Evolutionary conservation across 1,284 basidiomycete genomes (phyloP).

Genomic region (Anthracocystis setariae): DNA sequence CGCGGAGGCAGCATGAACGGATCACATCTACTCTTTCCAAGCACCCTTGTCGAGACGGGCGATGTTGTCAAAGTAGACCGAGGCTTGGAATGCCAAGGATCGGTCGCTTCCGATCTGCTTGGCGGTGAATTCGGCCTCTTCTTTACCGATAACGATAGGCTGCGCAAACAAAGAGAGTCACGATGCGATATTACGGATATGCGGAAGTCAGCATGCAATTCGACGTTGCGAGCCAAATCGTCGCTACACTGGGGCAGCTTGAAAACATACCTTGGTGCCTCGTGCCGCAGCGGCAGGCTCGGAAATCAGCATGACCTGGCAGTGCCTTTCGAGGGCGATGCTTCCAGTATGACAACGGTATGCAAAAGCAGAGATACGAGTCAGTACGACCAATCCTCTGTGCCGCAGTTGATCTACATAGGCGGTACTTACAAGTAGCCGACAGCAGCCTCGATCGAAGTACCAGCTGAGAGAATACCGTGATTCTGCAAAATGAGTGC

Average conservation of each 20-base stretch:
- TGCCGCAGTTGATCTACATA: no score
- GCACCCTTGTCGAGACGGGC: constrained; percentile 54
- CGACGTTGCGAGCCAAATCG: no score
- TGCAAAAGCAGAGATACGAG: background rate
- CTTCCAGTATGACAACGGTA: background rate
- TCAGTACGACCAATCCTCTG: background rate
- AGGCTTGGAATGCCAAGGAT: constrained; percentile 57
- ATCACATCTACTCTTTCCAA: constrained; percentile 47
- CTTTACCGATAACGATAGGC: constrained; percentile 55
- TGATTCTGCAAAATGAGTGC: constrained; percentile 71
- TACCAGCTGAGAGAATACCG: constrained; percentile 72
- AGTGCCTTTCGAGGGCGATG: constrained; percentile 70
- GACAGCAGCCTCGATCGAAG: constrained; percentile 70
- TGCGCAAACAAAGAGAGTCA: background rate
- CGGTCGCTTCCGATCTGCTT: constrained; percentile 50
- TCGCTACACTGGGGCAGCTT: background rate
- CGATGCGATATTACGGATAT: no score
- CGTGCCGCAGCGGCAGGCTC: constrained; percentile 68
- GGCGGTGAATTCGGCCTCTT: constrained; percentile 60
- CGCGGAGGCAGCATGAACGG: no score
- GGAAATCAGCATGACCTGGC: constrained; percentile 72
- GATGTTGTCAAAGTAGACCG: constrained; percentile 60
- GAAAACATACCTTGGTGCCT: constrained; percentile 36
- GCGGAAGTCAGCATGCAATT: no score
- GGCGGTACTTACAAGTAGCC: constrained; percentile 58